Percentiles rank a stretch among this genome's conserved stretches.
Evolutionary conservation across 148 eudicot species (phyloP).

Genomic region (Amaranthus cruentus): DNA sequence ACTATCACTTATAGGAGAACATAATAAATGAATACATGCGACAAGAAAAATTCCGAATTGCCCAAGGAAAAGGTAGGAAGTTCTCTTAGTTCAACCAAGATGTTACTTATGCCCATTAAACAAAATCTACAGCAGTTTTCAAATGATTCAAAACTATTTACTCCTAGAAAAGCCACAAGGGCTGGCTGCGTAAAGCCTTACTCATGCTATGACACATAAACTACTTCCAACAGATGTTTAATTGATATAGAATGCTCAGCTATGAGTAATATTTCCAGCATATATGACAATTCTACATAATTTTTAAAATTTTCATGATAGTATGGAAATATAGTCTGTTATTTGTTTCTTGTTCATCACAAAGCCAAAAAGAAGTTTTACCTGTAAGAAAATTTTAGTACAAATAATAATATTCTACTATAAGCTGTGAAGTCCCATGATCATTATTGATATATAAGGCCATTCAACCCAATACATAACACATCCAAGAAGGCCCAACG

Average conservation of each 20-base stretch:
- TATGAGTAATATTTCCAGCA: neutral
- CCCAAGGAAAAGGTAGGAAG: neutral
- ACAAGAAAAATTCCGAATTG: constrained; percentile 7
- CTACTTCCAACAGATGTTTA: neutral
- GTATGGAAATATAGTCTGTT: neutral
- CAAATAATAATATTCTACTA: no score
- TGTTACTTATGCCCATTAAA: neutral
- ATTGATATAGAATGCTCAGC: neutral
- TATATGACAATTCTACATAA: neutral
- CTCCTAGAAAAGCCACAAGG: neutral
- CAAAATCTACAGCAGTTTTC: neutral
- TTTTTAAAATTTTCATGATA: neutral
- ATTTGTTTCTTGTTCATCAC: neutral
- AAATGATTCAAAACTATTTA: neutral
- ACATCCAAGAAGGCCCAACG: no score
- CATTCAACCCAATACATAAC: no score
- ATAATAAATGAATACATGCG: neutral
- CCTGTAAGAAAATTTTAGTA: neutral
- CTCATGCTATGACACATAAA: neutral
- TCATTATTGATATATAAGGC: no score
- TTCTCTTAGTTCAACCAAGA: neutral
- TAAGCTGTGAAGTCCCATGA: no score
- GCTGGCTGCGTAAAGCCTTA: no score
- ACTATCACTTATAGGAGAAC: neutral
- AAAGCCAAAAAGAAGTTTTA: neutral